Percentiles rank a stretch among this genome's conserved stretches.
Evolutionary conservation across 2,329 filamentous ascomycete species (phyloP).

Genomic region (Massarina eburnea): DNA sequence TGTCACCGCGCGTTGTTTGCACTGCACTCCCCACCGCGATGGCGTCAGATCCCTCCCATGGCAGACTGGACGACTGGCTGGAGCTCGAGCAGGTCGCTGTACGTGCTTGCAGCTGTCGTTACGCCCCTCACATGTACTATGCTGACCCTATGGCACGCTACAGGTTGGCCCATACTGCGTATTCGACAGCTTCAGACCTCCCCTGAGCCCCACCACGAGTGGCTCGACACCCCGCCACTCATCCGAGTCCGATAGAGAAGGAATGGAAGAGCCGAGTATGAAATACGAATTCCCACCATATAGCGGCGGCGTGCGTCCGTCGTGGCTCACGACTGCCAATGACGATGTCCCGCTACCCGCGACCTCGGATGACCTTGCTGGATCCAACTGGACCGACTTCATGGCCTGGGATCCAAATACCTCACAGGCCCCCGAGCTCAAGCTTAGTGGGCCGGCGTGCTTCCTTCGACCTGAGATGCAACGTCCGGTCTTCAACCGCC

Average conservation of each 20-base stretch:
- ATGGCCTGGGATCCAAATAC: conserved; percentile 50
- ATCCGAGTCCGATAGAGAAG: conserved; percentile 9
- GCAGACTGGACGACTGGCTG: conserved; percentile 36
- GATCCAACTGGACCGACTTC: conserved; percentile 51
- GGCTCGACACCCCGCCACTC: conserved; percentile 12
- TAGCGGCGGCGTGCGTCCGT: conserved; percentile 28
- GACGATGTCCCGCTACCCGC: conserved; percentile 37
- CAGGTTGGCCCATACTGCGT: conserved; percentile 45
- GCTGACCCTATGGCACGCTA: conserved; percentile 26
- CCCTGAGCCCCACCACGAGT: conserved; percentile 19
- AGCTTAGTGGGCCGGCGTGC: conserved; percentile 31
- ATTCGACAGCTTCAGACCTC: conserved; percentile 38
- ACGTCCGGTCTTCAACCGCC: conserved; percentile 27
- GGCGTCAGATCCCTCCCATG: not conserved
- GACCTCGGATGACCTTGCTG: conserved; percentile 31
- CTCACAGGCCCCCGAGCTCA: conserved; percentile 31
- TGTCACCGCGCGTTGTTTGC: too few relatives aligned
- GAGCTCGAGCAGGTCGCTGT: conserved; percentile 44
- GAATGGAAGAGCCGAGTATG: conserved; percentile 41
- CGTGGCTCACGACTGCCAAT: conserved; percentile 37
- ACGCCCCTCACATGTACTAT: conserved; percentile 5
- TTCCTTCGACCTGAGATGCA: conserved; percentile 30
- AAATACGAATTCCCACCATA: conserved; percentile 37
- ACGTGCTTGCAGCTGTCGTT: conserved; percentile 19
- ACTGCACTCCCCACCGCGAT: not conserved